Percentiles rank a stretch among this genome's conserved stretches.
These are phyloP conservation scores for Ascochyta clinopodiicola DNA, from an alignment of 2,329 filamentous ascomycete species.

Conservation along the genomic window DNA sequence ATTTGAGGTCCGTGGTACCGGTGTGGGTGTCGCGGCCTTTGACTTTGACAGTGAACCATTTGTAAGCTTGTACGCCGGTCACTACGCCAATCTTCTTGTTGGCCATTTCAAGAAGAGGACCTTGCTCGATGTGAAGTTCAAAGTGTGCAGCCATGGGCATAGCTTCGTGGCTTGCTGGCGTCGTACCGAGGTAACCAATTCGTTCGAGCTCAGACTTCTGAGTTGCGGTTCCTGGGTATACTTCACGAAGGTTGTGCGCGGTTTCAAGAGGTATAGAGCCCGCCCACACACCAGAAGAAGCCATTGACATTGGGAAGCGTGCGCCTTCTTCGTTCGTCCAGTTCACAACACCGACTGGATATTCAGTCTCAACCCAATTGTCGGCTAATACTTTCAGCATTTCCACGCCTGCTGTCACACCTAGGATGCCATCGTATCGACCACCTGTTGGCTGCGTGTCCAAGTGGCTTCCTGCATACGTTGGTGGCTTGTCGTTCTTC, in stretches of 20 bases:
- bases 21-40: slow-evolving; percentile 74
- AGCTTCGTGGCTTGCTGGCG: slow-evolving; percentile 62
- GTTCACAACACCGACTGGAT: slow-evolving; percentile 76
- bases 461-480: slow-evolving; percentile 72
- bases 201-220: slow-evolving; percentile 73
- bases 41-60: slow-evolving; percentile 74
- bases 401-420: slow-evolving; percentile 75
- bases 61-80: slow-evolving; percentile 75
- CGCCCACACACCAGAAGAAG: slow-evolving; percentile 78
- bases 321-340: slow-evolving; percentile 87
- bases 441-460: slow-evolving; percentile 66
- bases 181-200: slow-evolving; percentile 72
- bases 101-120: slow-evolving; percentile 72
- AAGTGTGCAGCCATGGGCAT: slow-evolving; percentile 78
- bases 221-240: slow-evolving; percentile 65
- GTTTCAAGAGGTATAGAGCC: slow-evolving; percentile 67
- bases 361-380: slow-evolving; percentile 70
- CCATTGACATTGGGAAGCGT: slow-evolving; percentile 77
- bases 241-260: slow-evolving; percentile 67
- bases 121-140: slow-evolving; percentile 86
- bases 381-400: slow-evolving; percentile 73
- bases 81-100: slow-evolving; percentile 72
- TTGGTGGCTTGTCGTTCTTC: slow-evolving; percentile 63
- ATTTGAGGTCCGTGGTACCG: slow-evolving; percentile 72
- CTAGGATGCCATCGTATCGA: slow-evolving; percentile 78